Evolutionary conservation across 495 filamentous ascomycete genomes (phyloP).

Genomic region (Talaromyces liani): DNA sequence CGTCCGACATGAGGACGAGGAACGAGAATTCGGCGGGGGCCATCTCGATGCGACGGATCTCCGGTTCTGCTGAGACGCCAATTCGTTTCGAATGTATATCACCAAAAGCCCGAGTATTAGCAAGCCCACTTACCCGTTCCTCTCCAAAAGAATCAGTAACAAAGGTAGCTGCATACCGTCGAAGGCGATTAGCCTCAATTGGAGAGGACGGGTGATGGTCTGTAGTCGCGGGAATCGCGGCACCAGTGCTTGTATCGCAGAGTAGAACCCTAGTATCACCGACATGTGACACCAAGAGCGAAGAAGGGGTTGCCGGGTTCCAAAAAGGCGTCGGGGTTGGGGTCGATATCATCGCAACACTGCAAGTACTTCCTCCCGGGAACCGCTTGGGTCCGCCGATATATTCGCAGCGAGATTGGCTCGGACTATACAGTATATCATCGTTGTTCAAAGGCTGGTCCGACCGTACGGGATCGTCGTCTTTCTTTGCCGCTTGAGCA

Average conservation of each 20-base stretch:
- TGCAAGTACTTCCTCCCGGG: slow-evolving; percentile 86
- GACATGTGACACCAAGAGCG: slow-evolving; percentile 81
- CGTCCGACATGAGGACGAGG: slow-evolving; percentile 80
- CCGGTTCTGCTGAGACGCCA: slow-evolving; percentile 89
- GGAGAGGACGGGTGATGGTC: slow-evolving; percentile 90
- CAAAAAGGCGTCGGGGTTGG: slow-evolving; percentile 88
- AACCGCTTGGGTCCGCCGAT: slow-evolving; percentile 72
- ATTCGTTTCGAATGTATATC: slow-evolving; percentile 87
- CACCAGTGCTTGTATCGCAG: slow-evolving; percentile 71
- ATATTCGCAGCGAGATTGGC: slow-evolving; percentile 42
- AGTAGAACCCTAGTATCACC: slow-evolving; percentile 89
- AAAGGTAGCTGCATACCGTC: slow-evolving; percentile 78
- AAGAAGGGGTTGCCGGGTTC: slow-evolving; percentile 79
- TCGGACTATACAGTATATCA: slow-evolving; percentile 65
- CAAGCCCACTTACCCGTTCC: slow-evolving; percentile 86
- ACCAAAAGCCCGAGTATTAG: slow-evolving; percentile 90
- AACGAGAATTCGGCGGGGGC: slow-evolving; percentile 78
- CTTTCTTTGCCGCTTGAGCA: slow-evolving; percentile 68
- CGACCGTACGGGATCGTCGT: slow-evolving; percentile 58
- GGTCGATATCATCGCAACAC: slow-evolving; percentile 81
- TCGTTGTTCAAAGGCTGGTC: slow-evolving; percentile 73
- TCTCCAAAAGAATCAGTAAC: slow-evolving; percentile 96
- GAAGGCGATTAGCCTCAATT: slow-evolving; percentile 70
- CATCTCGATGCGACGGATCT: slow-evolving; percentile 67
- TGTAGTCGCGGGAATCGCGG: slow-evolving; percentile 69